Percentiles rank a stretch among this genome's conserved stretches.
These are phyloP conservation scores for Hydnum rufescens DNA, from an alignment of 768 basidiomycete genomes.

Conservation along the genomic window DNA sequence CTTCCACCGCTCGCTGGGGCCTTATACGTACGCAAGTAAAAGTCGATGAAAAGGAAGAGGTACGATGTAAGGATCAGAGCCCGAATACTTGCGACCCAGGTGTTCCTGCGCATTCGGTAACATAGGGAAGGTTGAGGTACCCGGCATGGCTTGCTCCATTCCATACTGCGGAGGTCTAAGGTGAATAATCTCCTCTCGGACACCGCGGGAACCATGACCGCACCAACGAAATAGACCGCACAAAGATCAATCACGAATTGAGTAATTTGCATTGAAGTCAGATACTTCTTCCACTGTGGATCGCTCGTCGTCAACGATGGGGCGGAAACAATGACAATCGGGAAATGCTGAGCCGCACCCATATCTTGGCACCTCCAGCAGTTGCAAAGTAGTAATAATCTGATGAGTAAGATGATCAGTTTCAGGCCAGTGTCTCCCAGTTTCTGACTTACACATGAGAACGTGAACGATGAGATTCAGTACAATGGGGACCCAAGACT, in stretches of 20 bases:
- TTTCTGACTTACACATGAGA: no score
- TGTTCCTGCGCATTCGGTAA: conserved; percentile 78
- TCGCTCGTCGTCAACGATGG: no score
- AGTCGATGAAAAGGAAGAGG: conserved; percentile 88
- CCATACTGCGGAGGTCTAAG: no score
- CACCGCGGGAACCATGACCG: no score
- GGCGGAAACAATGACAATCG: no score
- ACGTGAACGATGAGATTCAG: conserved; percentile 90
- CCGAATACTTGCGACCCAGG: conserved; percentile 79
- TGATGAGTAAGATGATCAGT: no score
- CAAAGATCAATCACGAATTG: conserved; percentile 89
- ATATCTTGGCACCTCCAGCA: conserved; percentile 88
- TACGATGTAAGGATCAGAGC: conserved; percentile 78
- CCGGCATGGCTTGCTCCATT: not conserved
- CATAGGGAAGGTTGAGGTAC: conserved; percentile 37
- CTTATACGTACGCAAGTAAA: conserved; percentile 36
- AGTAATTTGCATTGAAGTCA: conserved; percentile 89
- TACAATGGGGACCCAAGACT: conserved; percentile 93
- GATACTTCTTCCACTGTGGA: conserved; percentile 99
- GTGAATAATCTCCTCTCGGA: no score
- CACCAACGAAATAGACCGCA: conserved; percentile 88
- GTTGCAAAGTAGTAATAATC: conserved; percentile 99
- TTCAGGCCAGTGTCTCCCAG: no score
- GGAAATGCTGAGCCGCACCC: no score
- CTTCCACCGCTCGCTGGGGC: no score